Evolutionary conservation across 108 stramenopile species (phyloP), one percentile per base, ranked within the genome.

Genomic region (Schizochytrium sp.): DNA sequence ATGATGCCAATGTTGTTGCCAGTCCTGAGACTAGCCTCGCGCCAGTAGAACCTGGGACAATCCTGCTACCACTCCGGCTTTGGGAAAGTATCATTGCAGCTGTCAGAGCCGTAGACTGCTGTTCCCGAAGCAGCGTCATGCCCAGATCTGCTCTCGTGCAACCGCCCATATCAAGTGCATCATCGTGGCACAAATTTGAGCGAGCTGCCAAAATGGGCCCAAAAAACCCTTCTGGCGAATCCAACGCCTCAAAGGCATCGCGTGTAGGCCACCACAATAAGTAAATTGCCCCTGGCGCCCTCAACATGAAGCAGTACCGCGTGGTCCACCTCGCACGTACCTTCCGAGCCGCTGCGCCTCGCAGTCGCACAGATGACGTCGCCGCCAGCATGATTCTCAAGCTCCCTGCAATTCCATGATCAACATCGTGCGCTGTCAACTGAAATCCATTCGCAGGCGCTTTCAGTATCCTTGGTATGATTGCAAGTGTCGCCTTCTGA

Each of bases 231-330:
- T 64, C 61, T 42, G 61, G 61, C 8, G 12, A 38, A 7, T 13
- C 41, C 61, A 64, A 4, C 8, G 61, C 61, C 61, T 64, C 61
- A 42, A 64, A 64, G 61, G 61, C 61, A n/a, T 64, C 61, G 17
- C 61, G 8, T 38, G 41, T 64, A 38, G 61, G 19, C 61, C 61
- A 64, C 61, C 61, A 64, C 61, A 64, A 13, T 42, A 64, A 42
- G 19, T 10, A 64, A n/a, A 42, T 42, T 10, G 41, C 61, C 8
- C 41, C 12, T 42, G 17, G 61, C 4, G 61, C 42, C 7, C 61
- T 38, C 7, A 42, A 42, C 61, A 64, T 38, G 8, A 64, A 13
- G 12, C 61, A 64, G 61, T 19, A 64, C 7, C 42, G 4, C 12
- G 61, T 64, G 4, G 61, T 64, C 61, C 61, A 64, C 7, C 61